phyloP scores from a whole-genome alignment of 2,329 filamentous ascomycete species.

The Leptographium galeiforme region DNA sequence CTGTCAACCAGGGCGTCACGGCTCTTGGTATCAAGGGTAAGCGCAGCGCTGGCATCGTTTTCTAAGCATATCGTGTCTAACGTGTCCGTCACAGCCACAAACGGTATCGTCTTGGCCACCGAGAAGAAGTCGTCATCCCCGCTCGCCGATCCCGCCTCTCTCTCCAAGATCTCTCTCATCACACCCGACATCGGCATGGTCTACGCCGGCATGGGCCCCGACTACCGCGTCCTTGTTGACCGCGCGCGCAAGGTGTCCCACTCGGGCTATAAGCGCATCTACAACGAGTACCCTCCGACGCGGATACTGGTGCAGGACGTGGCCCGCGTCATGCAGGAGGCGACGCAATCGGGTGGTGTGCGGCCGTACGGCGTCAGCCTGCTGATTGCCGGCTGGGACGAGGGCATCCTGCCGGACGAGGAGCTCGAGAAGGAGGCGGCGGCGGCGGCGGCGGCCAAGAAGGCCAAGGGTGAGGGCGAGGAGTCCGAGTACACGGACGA shows the following conservation, averaged over 20 bases:
- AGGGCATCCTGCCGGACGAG: slow-evolving; percentile 80
- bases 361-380: slow-evolving; percentile 92
- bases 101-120: slow-evolving; percentile 95
- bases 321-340: slow-evolving; percentile 95
- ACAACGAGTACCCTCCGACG: slow-evolving; percentile 99
- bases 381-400: slow-evolving; percentile 94
- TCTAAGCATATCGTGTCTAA: not conserved
- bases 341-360: slow-evolving; percentile 94
- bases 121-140: slow-evolving; percentile 99
- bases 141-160: slow-evolving; percentile 85
- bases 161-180: slow-evolving; percentile 95
- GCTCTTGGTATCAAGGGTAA: slow-evolving; percentile 95
- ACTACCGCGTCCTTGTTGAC: slow-evolving; percentile 95
- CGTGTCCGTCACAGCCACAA: slow-evolving; percentile 54
- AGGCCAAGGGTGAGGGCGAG: slow-evolving; percentile 20
- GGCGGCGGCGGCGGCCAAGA: slow-evolving; percentile 35
- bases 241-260: slow-evolving; percentile 97
- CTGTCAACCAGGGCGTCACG: slow-evolving; percentile 97
- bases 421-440: slow-evolving; percentile 40
- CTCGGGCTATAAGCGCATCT: slow-evolving; percentile 98
- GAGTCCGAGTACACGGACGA: slow-evolving; percentile 20
- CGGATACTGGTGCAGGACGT: slow-evolving; percentile 98
- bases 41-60: slow-evolving; percentile 7
- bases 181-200: slow-evolving; percentile 99
- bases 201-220: slow-evolving; percentile 97